These are phyloP conservation scores for Globisporangium uncinulatum DNA, from an alignment of 352 stramenopile species.

Conservation along the genomic window DNA sequence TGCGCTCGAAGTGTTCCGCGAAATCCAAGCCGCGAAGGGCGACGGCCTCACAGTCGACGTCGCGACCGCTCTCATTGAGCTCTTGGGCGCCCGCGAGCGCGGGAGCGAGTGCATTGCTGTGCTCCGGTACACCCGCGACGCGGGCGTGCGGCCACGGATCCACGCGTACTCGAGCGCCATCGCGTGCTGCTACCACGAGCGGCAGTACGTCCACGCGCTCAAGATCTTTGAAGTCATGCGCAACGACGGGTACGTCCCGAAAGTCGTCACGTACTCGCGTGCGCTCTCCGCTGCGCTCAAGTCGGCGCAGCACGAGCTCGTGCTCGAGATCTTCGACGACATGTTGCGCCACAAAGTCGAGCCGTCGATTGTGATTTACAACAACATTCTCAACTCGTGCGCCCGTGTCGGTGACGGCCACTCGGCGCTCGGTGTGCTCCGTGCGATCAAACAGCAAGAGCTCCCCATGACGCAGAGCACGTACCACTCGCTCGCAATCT, in stretches of 20 bases:
- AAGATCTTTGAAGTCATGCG: slow-evolving; percentile 85
- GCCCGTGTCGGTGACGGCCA: slow-evolving; percentile 64
- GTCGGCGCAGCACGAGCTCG: slow-evolving; percentile 66
- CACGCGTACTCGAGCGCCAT: slow-evolving; percentile 79
- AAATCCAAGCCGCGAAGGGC: slow-evolving; percentile 31
- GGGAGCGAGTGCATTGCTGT: slow-evolving; percentile 55
- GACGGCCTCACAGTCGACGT: slow-evolving; percentile 35
- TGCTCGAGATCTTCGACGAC: slow-evolving; percentile 87
- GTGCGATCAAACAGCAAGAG: slow-evolving; percentile 47
- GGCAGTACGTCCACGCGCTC: slow-evolving; percentile 62
- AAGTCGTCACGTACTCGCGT: slow-evolving; percentile 79
- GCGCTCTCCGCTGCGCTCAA: slow-evolving; percentile 80
- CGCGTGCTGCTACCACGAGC: slow-evolving; percentile 70
- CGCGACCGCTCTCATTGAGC: slow-evolving; percentile 57
- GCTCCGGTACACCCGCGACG: slow-evolving; percentile 56
- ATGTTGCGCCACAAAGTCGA: slow-evolving; percentile 74
- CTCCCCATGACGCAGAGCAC: slow-evolving; percentile 71
- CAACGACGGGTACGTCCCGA: slow-evolving; percentile 77
- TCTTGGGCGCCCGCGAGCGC: slow-evolving; percentile 37
- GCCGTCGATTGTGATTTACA: slow-evolving; percentile 76
- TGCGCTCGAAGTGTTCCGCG: slow-evolving; percentile 47
- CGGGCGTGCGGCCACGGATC: slow-evolving; percentile 72
- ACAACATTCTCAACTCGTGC: slow-evolving; percentile 84
- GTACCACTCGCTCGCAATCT: slow-evolving; percentile 79
- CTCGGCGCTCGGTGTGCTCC: slow-evolving; percentile 60